Evolutionary conservation across 1,284 basidiomycete genomes (phyloP).

Genomic region (Puccinia triticina): DNA sequence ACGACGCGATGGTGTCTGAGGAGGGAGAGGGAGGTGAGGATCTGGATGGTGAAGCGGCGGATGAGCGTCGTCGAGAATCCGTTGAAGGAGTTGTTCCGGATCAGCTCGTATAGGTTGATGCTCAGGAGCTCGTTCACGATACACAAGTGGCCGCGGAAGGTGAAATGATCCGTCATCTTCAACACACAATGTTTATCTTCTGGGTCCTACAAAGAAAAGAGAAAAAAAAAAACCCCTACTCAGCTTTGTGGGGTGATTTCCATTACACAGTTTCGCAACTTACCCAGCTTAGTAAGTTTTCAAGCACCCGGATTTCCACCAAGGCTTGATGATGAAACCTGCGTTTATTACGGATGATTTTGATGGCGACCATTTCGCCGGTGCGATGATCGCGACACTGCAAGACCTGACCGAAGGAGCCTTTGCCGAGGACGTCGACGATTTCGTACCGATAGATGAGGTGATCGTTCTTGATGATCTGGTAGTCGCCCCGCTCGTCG

Average conservation of each 20-base stretch:
- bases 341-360: slow-evolving; percentile 99
- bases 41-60: slow-evolving; percentile 92
- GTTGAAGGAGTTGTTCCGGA: slow-evolving; percentile 97
- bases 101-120: slow-evolving; percentile 98
- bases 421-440: slow-evolving; percentile 88
- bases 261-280: slow-evolving; percentile 57
- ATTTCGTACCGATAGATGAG: slow-evolving; percentile 95
- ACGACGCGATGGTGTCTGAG: slow-evolving; percentile 97
- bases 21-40: slow-evolving; percentile 83
- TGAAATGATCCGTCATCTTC: slow-evolving; percentile 98
- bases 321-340: slow-evolving; percentile 97
- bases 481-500: slow-evolving; percentile 96
- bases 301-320: slow-evolving; percentile 97
- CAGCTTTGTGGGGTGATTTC: background rate
- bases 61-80: slow-evolving; percentile 95
- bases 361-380: slow-evolving; percentile 95
- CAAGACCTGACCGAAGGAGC: slow-evolving; percentile 96
- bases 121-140: slow-evolving; percentile 97
- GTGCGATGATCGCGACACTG: slow-evolving; percentile 95
- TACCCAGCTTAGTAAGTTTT: slow-evolving; percentile 95
- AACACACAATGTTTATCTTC: slow-evolving; percentile 97
- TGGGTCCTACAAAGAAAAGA: slow-evolving; percentile 69
- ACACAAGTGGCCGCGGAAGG: slow-evolving; percentile 95
- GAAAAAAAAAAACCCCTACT: slow-evolving; percentile 19
- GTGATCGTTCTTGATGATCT: slow-evolving; percentile 86